A percentile compares a stretch with the other conserved stretches of the same genome.
phyloP scores from a whole-genome alignment of 73 alveolate genomes.

The Paramecium bursaria region DNA sequence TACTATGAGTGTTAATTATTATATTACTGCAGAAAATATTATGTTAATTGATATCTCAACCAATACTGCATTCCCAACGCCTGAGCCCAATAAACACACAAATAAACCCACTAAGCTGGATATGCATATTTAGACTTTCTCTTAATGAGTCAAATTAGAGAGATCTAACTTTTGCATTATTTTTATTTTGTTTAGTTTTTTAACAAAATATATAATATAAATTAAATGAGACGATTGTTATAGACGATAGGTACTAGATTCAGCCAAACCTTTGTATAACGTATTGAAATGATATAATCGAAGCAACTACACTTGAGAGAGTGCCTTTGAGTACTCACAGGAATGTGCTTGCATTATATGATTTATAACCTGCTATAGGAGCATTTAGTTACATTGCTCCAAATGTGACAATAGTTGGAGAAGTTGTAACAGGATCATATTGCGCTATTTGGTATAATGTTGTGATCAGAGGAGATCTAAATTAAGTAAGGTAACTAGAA shows the following conservation, averaged over 20 bases:
- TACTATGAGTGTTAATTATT: not conserved
- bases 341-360: slow-evolving; percentile 72
- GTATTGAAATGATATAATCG: too few relatives aligned
- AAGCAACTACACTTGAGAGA: too few relatives aligned
- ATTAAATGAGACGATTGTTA: too few relatives aligned
- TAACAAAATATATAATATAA: too few relatives aligned
- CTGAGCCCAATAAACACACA: slow-evolving; percentile 44
- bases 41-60: slow-evolving; percentile 39
- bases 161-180: not conserved
- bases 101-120: slow-evolving; percentile 23
- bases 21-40: slow-evolving; percentile 37
- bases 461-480: slow-evolving; percentile 77
- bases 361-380: slow-evolving; percentile 72
- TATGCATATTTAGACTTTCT: not conserved
- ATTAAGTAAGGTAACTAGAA: slow-evolving; percentile 58
- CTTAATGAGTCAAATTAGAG: not conserved
- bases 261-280: too few relatives aligned
- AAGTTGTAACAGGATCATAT: slow-evolving; percentile 68
- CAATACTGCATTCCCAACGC: slow-evolving; percentile 53
- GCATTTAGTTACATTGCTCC: slow-evolving; percentile 68
- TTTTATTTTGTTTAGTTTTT: too few relatives aligned
- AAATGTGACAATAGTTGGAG: slow-evolving; percentile 74
- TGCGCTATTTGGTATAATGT: slow-evolving; percentile 76
- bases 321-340: too few relatives aligned
- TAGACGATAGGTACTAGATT: too few relatives aligned